Evolutionary conservation across 306 rosid species (phyloP).

Genomic region (Citrullus amarus): DNA sequence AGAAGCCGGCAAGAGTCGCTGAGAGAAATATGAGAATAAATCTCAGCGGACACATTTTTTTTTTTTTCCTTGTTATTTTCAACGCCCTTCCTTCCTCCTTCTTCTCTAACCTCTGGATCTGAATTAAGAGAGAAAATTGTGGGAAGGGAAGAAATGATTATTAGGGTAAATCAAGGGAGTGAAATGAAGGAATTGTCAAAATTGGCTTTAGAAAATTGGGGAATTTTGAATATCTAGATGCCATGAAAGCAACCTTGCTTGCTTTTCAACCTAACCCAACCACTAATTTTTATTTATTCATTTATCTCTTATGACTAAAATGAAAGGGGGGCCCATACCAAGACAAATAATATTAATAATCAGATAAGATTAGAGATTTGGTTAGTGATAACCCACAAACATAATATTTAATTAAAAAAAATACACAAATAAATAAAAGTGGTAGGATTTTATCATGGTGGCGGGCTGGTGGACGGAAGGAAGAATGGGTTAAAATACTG

Average conservation of each 20-base stretch:
- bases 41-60: constrained; percentile 63
- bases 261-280: constrained; percentile 9
- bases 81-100: neutral
- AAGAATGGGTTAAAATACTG: too few species aligned
- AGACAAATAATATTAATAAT: neutral
- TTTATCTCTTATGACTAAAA: neutral
- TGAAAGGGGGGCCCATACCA: neutral
- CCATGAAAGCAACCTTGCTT: neutral
- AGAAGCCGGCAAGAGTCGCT: constrained; percentile 94
- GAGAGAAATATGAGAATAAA: constrained; percentile 76
- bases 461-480: too few species aligned
- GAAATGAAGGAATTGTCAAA: neutral
- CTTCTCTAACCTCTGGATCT: neutral
- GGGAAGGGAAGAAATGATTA: neutral
- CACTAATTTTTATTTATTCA: constrained; percentile 1
- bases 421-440: neutral
- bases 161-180: neutral
- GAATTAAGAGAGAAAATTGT: neutral
- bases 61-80: neutral
- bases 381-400: neutral
- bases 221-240: neutral
- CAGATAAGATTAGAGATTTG: neutral
- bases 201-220: neutral
- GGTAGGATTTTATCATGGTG: too few species aligned
- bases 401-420: neutral